Conservation (phyloP, 1,139 yeast genomes). For the Entelexis sorbosivorans region DNA sequence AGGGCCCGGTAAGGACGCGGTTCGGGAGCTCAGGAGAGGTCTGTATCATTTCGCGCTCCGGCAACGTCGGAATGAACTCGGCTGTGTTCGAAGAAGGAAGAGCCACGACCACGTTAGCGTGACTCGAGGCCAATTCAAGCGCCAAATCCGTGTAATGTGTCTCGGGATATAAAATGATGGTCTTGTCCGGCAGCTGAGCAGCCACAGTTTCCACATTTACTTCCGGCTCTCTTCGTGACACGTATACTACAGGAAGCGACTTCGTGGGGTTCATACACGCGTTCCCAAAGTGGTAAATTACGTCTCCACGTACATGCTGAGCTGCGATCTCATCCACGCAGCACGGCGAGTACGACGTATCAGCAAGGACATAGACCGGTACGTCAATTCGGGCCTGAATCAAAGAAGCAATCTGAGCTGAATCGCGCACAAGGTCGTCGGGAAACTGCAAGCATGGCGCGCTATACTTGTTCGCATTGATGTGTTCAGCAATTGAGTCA, state of each 20-base stretch:
- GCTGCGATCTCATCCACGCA: conserved; percentile 97
- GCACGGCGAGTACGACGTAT: conserved; percentile 89
- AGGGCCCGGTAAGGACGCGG: conserved; percentile 14
- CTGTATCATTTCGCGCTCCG: not conserved
- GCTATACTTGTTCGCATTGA: conserved; percentile 28
- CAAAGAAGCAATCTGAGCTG: conserved; percentile 53
- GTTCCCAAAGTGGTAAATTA: conserved; percentile 88
- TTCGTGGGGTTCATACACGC: conserved; percentile 73
- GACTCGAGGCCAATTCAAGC: conserved; percentile 17
- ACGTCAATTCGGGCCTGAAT: conserved; percentile 24
- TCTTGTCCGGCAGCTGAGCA: conserved; percentile 15
- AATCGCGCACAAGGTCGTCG: conserved; percentile 64
- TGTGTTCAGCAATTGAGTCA: conserved; percentile 22
- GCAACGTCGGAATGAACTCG: conserved; percentile 16
- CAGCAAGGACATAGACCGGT: conserved; percentile 49
- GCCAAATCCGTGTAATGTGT: conserved; percentile 26
- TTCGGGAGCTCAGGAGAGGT: conserved; percentile 14
- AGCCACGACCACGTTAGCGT: conserved; percentile 11
- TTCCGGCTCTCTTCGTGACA: conserved; percentile 43
- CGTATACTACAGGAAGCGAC: conserved; percentile 61
- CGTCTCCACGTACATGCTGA: conserved; percentile 76
- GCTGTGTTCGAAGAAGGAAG: conserved; percentile 17
- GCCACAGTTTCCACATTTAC: conserved; percentile 21
- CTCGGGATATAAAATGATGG: conserved; percentile 28
- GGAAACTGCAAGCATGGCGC: conserved; percentile 83